phyloP scores from a whole-genome alignment of 441 rosid genomes.

The Brassica hybrid region DNA sequence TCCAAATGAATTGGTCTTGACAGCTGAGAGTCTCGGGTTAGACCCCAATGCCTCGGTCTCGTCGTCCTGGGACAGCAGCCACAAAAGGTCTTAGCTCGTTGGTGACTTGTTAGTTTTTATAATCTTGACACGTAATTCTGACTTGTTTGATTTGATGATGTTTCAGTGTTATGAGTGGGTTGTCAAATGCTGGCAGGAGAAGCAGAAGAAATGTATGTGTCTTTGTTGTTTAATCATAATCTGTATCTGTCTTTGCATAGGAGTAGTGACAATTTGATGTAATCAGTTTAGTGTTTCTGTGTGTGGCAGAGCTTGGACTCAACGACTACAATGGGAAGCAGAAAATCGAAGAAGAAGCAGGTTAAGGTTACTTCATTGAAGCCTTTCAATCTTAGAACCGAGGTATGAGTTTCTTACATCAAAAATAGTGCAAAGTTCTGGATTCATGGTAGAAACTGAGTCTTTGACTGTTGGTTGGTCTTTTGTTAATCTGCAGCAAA shows the following conservation, averaged over 20 bases:
- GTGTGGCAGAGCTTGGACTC: conserved; percentile 77
- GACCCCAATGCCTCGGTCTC: conserved; percentile 63
- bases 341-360: conserved; percentile 78
- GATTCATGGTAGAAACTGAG: conserved; percentile 9
- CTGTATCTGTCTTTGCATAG: neutral
- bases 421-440: neutral
- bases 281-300: conserved; percentile 5
- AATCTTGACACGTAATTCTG: conserved; percentile 2
- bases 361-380: conserved; percentile 66
- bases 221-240: conserved; percentile 1
- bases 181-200: conserved; percentile 73
- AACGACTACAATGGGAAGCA: conserved; percentile 62
- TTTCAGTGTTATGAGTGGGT: conserved; percentile 64
- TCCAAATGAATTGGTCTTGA: conserved; percentile 67
- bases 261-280: conserved; percentile 2
- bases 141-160: conserved; percentile 19
- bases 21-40: conserved; percentile 76
- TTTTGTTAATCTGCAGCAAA: conserved; percentile 56
- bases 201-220: conserved; percentile 77
- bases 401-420: conserved; percentile 53
- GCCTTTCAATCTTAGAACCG: conserved; percentile 90
- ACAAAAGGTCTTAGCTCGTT: conserved; percentile 59
- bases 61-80: conserved; percentile 75
- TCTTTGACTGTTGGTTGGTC: conserved; percentile 27
- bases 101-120: neutral